These are phyloP conservation scores for Botrytis hyacinthi DNA, from an alignment of 2,329 filamentous ascomycete species.

Conservation along the genomic window DNA sequence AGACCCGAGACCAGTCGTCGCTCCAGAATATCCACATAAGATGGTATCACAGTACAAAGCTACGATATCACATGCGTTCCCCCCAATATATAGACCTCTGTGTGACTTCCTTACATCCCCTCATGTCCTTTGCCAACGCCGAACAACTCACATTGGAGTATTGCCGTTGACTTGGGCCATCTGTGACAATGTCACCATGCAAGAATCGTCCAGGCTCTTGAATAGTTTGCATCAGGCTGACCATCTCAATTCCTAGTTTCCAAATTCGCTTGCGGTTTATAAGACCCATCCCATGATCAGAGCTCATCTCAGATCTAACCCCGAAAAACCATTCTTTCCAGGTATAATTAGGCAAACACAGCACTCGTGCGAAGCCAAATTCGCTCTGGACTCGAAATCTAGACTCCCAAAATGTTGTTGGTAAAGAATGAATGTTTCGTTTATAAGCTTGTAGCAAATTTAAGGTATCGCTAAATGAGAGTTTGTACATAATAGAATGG, in stretches of 20 bases:
- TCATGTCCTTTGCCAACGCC: not conserved
- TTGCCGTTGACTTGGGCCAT: not conserved
- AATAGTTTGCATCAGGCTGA: not conserved
- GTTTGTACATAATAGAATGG: too few species aligned
- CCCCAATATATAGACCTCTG: not conserved
- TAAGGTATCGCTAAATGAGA: too few species aligned
- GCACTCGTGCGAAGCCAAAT: not conserved
- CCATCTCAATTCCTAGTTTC: not conserved
- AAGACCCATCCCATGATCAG: too few species aligned
- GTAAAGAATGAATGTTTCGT: too few species aligned
- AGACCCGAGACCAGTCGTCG: too few species aligned
- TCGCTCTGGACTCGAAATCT: not conserved
- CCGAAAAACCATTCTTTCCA: not conserved
- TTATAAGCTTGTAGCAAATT: too few species aligned
- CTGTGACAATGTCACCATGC: not conserved
- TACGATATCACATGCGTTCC: not conserved
- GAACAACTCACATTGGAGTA: not conserved
- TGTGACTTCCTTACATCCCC: not conserved
- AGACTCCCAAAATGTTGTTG: too few species aligned
- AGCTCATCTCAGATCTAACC: not conserved
- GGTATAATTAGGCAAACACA: not conserved
- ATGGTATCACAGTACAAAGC: too few species aligned
- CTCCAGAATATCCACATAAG: too few species aligned
- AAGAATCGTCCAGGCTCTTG: not conserved
- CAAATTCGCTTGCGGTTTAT: not conserved